Percentiles rank a stretch among this genome's conserved stretches.
phyloP scores from a whole-genome alignment of 1,284 basidiomycete species.

The Porodaedalea pini region DNA sequence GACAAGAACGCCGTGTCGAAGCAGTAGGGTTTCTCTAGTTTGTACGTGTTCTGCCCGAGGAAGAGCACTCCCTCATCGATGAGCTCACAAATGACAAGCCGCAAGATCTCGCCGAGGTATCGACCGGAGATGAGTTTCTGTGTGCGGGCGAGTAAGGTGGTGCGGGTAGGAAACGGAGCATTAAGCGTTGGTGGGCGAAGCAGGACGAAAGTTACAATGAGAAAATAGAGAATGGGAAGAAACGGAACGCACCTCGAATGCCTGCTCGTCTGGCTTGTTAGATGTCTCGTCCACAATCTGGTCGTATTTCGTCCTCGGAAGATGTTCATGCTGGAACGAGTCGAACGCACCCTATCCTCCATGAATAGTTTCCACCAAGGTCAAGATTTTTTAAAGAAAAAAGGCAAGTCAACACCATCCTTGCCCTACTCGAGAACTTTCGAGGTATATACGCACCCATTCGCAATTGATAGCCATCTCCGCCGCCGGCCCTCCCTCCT shows the following conservation, averaged over 20 bases:
- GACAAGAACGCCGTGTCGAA: slow-evolving; percentile 97
- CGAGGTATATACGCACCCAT: slow-evolving; percentile 67
- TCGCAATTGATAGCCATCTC: slow-evolving; percentile 98
- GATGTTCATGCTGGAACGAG: slow-evolving; percentile 91
- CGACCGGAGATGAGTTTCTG: slow-evolving; percentile 98
- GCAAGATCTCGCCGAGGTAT: slow-evolving; percentile 95
- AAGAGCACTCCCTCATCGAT: slow-evolving; percentile 97
- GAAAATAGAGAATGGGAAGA: neutral
- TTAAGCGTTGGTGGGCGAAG: neutral
- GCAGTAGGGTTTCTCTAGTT: slow-evolving; percentile 87
- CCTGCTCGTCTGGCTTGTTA: slow-evolving; percentile 96
- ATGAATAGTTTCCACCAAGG: slow-evolving; percentile 1
- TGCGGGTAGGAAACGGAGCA: neutral
- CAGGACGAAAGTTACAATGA: neutral
- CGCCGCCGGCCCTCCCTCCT: slow-evolving; percentile 36
- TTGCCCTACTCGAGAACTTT: too few relatives aligned
- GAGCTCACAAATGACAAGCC: slow-evolving; percentile 90
- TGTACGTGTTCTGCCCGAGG: slow-evolving; percentile 97
- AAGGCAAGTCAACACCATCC: too few relatives aligned
- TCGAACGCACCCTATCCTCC: slow-evolving; percentile 94
- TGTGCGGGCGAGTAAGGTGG: neutral
- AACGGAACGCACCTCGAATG: slow-evolving; percentile 62
- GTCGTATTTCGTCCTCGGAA: slow-evolving; percentile 94
- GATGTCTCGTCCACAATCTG: slow-evolving; percentile 88
- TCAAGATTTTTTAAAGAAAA: neutral